A percentile compares a stretch with the other conserved stretches of the same genome.
phyloP scores from a whole-genome alignment of 2,329 filamentous ascomycete genomes.

The Ramichloridium luteum region DNA sequence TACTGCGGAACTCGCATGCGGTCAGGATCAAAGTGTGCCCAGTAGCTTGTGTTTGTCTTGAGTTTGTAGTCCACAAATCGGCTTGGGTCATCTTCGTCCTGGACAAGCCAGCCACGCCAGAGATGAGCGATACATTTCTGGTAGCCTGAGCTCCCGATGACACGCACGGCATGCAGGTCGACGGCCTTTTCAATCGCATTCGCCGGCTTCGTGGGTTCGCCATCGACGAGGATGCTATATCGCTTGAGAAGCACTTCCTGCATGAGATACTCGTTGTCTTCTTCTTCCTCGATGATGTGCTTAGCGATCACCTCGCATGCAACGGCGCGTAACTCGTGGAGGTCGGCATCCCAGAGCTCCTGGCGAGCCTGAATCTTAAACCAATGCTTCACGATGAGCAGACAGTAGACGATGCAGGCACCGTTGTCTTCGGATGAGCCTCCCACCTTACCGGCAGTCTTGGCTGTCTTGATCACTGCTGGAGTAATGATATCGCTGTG shows the following conservation, averaged over 20 bases:
- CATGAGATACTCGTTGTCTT: slow-evolving; percentile 65
- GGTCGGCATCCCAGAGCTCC: slow-evolving; percentile 85
- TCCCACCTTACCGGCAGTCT: slow-evolving; percentile 52
- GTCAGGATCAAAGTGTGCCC: slow-evolving; percentile 80
- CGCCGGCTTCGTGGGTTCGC: slow-evolving; percentile 57
- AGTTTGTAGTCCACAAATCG: slow-evolving; percentile 79
- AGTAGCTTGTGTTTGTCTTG: slow-evolving; percentile 65
- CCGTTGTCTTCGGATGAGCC: slow-evolving; percentile 42
- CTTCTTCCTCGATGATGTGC: slow-evolving; percentile 69
- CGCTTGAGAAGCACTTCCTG: slow-evolving; percentile 74
- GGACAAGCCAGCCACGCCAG: slow-evolving; percentile 94
- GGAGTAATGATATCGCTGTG: slow-evolving; percentile 78
- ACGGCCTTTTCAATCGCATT: slow-evolving; percentile 92
- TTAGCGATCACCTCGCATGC: slow-evolving; percentile 93
- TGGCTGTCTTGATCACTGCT: slow-evolving; percentile 67
- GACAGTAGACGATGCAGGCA: slow-evolving; percentile 71
- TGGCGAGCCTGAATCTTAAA: slow-evolving; percentile 66
- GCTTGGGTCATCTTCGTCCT: slow-evolving; percentile 83
- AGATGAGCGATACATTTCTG: slow-evolving; percentile 90
- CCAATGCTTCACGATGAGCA: slow-evolving; percentile 62
- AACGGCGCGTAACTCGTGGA: slow-evolving; percentile 64
- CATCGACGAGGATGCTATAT: slow-evolving; percentile 68
- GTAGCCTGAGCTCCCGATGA: slow-evolving; percentile 88
- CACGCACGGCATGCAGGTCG: slow-evolving; percentile 74
- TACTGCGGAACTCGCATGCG: slow-evolving; percentile 87